Conservation (phyloP, 2,329 filamentous ascomycete genomes). For the Grosmannia huntii region DNA sequence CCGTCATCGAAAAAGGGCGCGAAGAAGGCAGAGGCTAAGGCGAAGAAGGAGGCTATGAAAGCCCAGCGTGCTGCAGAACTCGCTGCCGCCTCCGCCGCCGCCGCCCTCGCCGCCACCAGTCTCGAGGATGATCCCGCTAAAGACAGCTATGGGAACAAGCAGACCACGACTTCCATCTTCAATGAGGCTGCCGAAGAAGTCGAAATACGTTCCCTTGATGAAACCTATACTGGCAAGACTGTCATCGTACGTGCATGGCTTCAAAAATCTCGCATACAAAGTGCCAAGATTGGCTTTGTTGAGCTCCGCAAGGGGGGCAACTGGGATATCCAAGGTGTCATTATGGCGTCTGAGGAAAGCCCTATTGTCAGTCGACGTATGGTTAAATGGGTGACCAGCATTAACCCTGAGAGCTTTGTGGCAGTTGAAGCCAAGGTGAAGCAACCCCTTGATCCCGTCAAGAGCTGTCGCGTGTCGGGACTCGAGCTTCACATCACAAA, state of each 20-base stretch:
- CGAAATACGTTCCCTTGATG: conserved; percentile 49
- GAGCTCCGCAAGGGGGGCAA: conserved; percentile 66
- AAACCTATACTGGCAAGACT: conserved; percentile 53
- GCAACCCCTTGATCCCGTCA: conserved; percentile 75
- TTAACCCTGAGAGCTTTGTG: conserved; percentile 73
- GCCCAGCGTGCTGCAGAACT: conserved; percentile 60
- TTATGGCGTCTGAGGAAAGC: conserved; percentile 48
- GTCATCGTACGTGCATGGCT: conserved; percentile 70
- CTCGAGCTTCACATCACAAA: conserved; percentile 83
- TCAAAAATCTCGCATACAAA: conserved; percentile 78
- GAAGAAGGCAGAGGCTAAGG: conserved; percentile 77
- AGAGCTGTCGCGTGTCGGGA: conserved; percentile 67
- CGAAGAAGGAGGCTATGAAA: conserved; percentile 79
- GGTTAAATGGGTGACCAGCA: conserved; percentile 76
- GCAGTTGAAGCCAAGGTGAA: conserved; percentile 69
- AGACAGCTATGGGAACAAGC: conserved; percentile 59
- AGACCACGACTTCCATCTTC: conserved; percentile 22
- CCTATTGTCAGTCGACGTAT: conserved; percentile 65
- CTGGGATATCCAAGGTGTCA: conserved; percentile 72
- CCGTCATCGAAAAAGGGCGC: conserved; percentile 57
- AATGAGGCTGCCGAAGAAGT: conserved; percentile 37
- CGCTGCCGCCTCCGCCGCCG: conserved; percentile 54
- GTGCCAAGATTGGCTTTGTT: conserved; percentile 82
- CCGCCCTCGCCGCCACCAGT: conserved; percentile 50
- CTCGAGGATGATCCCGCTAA: conserved; percentile 53